A percentile compares a stretch with the other conserved stretches of the same genome.
phyloP scores from a whole-genome alignment of 1,284 basidiomycete species.

The Ceratobasidium sp. region DNA sequence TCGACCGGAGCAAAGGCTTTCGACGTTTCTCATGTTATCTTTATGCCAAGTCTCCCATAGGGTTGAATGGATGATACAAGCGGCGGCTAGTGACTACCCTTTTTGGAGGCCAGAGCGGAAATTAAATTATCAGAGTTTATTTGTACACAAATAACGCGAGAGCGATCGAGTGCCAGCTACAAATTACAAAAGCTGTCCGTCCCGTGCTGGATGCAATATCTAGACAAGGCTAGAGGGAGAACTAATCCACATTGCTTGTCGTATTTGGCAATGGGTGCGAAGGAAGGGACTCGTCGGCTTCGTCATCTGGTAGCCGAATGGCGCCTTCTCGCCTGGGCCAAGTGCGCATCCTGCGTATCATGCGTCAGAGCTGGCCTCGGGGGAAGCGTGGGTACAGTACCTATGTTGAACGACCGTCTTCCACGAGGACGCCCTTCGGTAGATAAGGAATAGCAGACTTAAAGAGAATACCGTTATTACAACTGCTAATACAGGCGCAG shows the following conservation, averaged over 20 bases:
- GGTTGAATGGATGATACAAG: not conserved
- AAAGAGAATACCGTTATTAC: constrained; percentile 26
- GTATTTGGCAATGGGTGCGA: not conserved
- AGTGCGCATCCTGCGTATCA: constrained; percentile 27
- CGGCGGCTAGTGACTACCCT: not conserved
- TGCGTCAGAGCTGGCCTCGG: too few species aligned
- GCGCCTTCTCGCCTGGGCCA: constrained; percentile 27
- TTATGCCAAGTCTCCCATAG: not conserved
- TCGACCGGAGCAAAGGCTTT: constrained; percentile 1
- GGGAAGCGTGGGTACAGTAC: not conserved
- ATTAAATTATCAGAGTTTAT: too few species aligned
- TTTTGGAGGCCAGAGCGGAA: not conserved
- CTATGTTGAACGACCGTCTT: constrained; percentile 32
- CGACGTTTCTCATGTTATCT: constrained; percentile 2
- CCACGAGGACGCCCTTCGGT: constrained; percentile 31
- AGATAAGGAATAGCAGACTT: constrained; percentile 28
- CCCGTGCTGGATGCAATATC: too few species aligned
- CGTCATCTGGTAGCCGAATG: constrained; percentile 30
- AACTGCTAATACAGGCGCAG: constrained; percentile 11
- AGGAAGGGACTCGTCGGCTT: not conserved
- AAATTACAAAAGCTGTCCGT: not conserved
- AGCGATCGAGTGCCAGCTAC: not conserved
- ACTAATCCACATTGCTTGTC: not conserved
- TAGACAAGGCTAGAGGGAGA: not conserved
- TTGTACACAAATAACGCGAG: not conserved